Evolutionary conservation across 306 rosid genomes (phyloP), one percentile per base, ranked within the genome.

Genomic region (Leucaena leucocephala): DNA sequence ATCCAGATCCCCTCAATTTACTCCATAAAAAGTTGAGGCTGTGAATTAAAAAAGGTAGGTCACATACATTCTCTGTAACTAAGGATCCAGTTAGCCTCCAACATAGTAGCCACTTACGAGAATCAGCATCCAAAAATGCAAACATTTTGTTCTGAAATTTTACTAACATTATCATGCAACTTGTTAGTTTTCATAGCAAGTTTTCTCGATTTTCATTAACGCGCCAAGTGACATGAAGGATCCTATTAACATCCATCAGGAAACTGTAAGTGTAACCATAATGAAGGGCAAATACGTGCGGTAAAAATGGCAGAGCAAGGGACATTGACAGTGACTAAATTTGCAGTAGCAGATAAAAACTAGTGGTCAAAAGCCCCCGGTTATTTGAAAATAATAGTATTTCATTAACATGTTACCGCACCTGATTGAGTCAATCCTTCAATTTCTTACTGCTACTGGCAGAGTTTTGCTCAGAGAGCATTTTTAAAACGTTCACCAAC

Each of bases 401-500:
- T 52, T 42, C 68, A 48, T 81, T 75, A 75, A 58, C 76, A 43
- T 55, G 75, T 82, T 62, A 40, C 61, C 71, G 10, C 1, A 15
- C 54, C 49, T 38, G 44, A 54, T 76, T 61, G 36, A 57, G 59
- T 82, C 78, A 76, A 83, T 89, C 91, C 67, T 82, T 77, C 85
- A 50, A 77, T 70, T 75, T 86, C 83, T 81, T 87, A 62, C 71
- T 58, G 35, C 46, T 61, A 80, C 68, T 57, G 50, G 81, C 55
- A 62, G 91, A 57, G 83, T 82, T 91, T 58, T 90, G 88, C 75
- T 93, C 97, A 0, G 89, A 82, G 15, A 87, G 80, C 69, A 95
- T 82, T 87, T 93, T 95, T 64, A 93, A 7, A 82, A 93, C 94
- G 75, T 81, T 87, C 46, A 95, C 87, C 88, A 91, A 73, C 52